Base-by-base conservation (phyloP, 306 rosid genomes). In the Astragalus glycyphyllos region DNA sequence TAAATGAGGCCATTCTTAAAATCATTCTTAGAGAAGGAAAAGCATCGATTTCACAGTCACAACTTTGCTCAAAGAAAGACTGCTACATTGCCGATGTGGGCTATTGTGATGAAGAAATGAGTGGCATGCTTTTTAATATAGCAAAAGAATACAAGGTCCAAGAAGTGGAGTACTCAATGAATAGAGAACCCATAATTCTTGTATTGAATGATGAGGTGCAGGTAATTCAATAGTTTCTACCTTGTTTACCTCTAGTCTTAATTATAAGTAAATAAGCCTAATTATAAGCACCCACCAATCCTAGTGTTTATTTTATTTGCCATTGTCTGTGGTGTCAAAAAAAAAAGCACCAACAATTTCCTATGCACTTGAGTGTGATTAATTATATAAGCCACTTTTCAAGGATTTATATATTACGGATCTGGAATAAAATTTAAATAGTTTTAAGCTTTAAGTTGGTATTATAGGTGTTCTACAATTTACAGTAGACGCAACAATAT, bases 201-300 rank as follows among this genome's bases (percentile, higher is more conserved):
- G 89, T 87, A 54, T 71, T 89, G 83, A 96, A 92, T 79, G 78
- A 74, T 55, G 95, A 92, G 49, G 88, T 89, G 69, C 98, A 92
- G 95, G 96, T 87, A 60, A 40, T 70, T 61, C 50, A 51, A 38
- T 69, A 61, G 13, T 51, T 73, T 67, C 59, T 50, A 6, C 55
- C 31, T 38, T 32, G 23, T 20, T 75, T 11, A 45, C 31, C 32
- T 8, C 38, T 55, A 15, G 51, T n/a, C n/a, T n/a, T n/a, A n/a
- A n/a, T n/a, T n/a, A n/a, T n/a, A n/a, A n/a, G n/a, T n/a, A n/a
- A n/a, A n/a, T n/a, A n/a, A n/a, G n/a, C n/a, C n/a, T n/a, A n/a
- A n/a, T n/a, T n/a, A n/a, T n/a, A n/a, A n/a, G n/a, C n/a, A n/a
- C n/a, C n/a, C n/a, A n/a, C n/a, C n/a, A n/a, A n/a, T n/a, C n/a